phyloP scores from a whole-genome alignment of 2,329 filamentous ascomycete genomes.

The Clonostachys sp. region DNA sequence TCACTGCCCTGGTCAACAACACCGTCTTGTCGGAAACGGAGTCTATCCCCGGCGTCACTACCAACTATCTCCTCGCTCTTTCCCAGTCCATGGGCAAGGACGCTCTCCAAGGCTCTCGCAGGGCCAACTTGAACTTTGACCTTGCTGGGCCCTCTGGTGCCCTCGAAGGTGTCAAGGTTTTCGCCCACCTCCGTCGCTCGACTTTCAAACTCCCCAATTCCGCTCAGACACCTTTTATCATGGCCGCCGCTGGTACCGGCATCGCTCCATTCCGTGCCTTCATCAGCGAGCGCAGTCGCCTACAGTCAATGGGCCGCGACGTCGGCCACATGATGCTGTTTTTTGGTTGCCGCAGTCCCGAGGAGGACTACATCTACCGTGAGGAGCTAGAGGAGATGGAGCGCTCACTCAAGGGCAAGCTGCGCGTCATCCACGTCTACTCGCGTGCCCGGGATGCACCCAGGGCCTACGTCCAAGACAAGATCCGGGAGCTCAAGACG shows the following conservation, averaged over 20 bases:
- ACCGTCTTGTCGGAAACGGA: conserved; percentile 6
- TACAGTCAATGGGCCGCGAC: conserved; percentile 5
- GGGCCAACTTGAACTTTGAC: background rate
- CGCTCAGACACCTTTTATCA: conserved; percentile 1
- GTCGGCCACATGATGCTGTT: conserved; percentile 3
- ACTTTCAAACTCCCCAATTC: conserved; percentile 36
- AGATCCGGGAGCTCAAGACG: background rate
- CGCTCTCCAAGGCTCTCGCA: background rate
- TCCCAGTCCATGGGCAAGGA: background rate
- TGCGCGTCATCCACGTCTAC: background rate
- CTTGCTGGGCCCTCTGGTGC: conserved; percentile 1
- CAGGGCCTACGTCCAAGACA: background rate
- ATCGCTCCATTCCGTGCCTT: conserved; percentile 27
- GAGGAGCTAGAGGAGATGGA: background rate
- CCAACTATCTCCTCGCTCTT: conserved; percentile 14
- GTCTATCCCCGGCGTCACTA: conserved; percentile 12
- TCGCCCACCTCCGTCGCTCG: conserved; percentile 24
- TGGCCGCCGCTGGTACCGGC: conserved; percentile 11
- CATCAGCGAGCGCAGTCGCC: conserved; percentile 4
- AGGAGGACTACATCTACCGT: background rate
- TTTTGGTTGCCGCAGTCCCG: conserved; percentile 10
- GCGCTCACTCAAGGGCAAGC: background rate
- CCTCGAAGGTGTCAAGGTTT: conserved; percentile 16
- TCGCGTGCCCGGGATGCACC: background rate
- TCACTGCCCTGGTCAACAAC: conserved; percentile 12